A percentile compares a stretch with the other conserved stretches of the same genome.
Conservation (phyloP, 129 eudicot species). For the Logfia minima region DNA sequence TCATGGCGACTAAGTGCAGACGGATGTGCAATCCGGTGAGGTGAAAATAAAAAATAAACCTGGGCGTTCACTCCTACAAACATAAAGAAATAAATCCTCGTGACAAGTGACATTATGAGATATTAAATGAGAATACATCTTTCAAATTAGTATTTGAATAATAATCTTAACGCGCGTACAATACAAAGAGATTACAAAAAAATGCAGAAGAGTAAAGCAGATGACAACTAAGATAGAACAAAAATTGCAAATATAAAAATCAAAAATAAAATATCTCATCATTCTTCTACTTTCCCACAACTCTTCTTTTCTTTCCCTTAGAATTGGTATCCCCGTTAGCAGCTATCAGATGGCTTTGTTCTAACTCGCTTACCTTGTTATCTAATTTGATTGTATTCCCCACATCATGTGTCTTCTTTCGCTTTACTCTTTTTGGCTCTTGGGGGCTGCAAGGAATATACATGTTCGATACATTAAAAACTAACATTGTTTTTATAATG, state of each 20-base stretch:
- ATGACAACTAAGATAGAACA: neutral
- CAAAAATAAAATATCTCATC: neutral
- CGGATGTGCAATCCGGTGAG: neutral
- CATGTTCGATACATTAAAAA: neutral
- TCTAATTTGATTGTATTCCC: constrained; percentile 1
- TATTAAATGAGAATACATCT: neutral
- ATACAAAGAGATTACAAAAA: constrained; percentile 22
- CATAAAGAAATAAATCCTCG: neutral
- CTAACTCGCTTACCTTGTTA: neutral
- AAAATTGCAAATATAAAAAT: neutral
- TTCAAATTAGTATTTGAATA: neutral
- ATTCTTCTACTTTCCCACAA: constrained; percentile 10
- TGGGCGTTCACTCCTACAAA: no score
- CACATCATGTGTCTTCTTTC: constrained; percentile 26
- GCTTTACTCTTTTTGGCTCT: constrained; percentile 33
- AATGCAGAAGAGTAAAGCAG: neutral
- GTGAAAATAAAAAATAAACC: no score
- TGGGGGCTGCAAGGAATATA: constrained; percentile 17
- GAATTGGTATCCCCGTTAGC: constrained; percentile 26
- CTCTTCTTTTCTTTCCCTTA: constrained; percentile 35
- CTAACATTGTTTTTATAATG: neutral
- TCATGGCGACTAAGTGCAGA: neutral
- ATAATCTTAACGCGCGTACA: neutral
- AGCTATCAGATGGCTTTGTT: neutral
- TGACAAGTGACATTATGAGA: neutral